These are phyloP conservation scores for Cordyceps militaris DNA, from an alignment of 2,329 filamentous ascomycete genomes.

Conservation along the genomic window DNA sequence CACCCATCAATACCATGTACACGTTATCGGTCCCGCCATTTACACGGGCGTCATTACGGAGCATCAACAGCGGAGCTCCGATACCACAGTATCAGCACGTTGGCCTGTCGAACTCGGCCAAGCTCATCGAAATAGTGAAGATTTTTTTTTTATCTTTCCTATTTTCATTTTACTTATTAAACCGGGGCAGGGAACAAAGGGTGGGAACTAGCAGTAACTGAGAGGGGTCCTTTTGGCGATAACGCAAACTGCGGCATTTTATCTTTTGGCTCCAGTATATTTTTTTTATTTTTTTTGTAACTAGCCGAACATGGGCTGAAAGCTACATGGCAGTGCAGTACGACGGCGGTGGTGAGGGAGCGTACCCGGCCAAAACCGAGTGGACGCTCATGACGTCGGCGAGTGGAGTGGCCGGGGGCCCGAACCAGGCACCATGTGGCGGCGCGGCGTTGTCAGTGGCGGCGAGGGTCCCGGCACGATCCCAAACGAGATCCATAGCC, in stretches of 20 bases:
- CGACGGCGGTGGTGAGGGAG: background rate
- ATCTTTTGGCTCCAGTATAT: constrained; percentile 11
- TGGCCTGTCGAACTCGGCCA: background rate
- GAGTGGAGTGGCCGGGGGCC: constrained; percentile 3
- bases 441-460: constrained; percentile 1
- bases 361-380: background rate
- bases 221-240: constrained; percentile 5
- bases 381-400: constrained; percentile 9
- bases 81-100: constrained; percentile 8
- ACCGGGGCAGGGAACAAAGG: background rate
- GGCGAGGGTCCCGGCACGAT: constrained; percentile 11
- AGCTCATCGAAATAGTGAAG: background rate
- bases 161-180: background rate
- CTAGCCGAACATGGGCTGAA: background rate
- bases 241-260: constrained; percentile 14
- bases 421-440: constrained; percentile 11
- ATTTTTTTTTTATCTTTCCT: background rate
- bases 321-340: background rate
- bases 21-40: constrained; percentile 11
- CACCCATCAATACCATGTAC: constrained; percentile 4
- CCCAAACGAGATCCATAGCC: constrained; percentile 13
- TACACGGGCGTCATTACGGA: constrained; percentile 13
- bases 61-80: constrained; percentile 11
- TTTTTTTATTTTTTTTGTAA: background rate
- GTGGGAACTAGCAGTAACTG: background rate